Evolutionary conservation across 805 yeast species (phyloP).

Genomic region (Barnettozyma populi): DNA sequence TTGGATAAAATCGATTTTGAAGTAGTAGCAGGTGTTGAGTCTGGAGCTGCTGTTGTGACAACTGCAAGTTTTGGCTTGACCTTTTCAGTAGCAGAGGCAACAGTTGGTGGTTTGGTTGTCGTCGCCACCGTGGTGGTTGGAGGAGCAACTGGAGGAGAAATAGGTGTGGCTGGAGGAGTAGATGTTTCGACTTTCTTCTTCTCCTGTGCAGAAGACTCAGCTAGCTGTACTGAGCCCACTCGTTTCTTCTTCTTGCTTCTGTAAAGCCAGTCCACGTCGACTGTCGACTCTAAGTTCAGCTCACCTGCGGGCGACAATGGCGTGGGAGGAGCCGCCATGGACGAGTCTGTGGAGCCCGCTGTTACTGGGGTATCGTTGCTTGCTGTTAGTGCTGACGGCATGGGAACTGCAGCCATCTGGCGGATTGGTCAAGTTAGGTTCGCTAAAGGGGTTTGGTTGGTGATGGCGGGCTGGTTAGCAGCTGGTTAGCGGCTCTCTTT

Average conservation of each 20-base stretch:
- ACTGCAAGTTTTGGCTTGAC: not conserved
- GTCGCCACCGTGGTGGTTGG: not conserved
- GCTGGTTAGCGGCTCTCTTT: not conserved
- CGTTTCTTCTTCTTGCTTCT: conserved; percentile 58
- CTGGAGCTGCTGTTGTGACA: conserved; percentile 3
- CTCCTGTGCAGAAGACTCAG: not conserved
- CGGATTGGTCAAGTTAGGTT: not conserved
- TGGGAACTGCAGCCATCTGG: not conserved
- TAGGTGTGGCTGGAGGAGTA: not conserved
- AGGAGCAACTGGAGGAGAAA: not conserved
- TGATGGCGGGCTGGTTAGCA: not conserved
- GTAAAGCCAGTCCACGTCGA: conserved; percentile 82
- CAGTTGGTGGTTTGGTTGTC: not conserved
- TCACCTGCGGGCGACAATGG: not conserved
- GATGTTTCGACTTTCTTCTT: not conserved
- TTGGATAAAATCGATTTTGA: conserved; percentile 20
- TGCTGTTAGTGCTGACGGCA: not conserved
- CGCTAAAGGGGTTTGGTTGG: not conserved
- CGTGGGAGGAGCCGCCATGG: not conserved
- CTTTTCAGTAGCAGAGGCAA: not conserved
- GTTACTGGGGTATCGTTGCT: not conserved
- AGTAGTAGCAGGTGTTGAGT: conserved; percentile 11
- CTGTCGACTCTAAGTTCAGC: not conserved
- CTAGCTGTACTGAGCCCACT: not conserved
- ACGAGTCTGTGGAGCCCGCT: not conserved